These are phyloP conservation scores for Rhizopogon vinicolor DNA, from an alignment of 768 basidiomycete genomes.

Conservation along the genomic window DNA sequence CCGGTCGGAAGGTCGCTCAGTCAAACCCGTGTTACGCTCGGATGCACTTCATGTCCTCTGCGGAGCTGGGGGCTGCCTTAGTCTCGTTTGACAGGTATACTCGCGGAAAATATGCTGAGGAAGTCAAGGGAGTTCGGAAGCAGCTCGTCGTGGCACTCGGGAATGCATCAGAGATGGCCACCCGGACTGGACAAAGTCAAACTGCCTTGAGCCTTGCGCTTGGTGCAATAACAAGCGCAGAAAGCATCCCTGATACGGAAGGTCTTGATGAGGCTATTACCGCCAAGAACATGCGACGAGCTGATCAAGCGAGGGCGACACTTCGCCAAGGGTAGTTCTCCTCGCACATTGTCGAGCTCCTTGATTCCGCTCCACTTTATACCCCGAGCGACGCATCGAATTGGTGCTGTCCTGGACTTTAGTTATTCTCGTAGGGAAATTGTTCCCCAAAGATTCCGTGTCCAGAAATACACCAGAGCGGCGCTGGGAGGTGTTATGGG, in stretches of 20 bases:
- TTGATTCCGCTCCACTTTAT: neutral
- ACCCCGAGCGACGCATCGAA: neutral
- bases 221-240: neutral
- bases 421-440: too few relatives aligned
- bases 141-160: slow-evolving; percentile 28
- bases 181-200: neutral
- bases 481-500: neutral
- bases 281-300: neutral
- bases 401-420: neutral
- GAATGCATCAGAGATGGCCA: slow-evolving; percentile 30
- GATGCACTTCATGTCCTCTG: slow-evolving; percentile 19
- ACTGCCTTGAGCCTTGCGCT: neutral
- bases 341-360: neutral
- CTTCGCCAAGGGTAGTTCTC: neutral
- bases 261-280: neutral
- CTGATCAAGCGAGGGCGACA: neutral
- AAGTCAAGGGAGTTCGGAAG: slow-evolving; percentile 15
- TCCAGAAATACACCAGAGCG: neutral
- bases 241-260: neutral
- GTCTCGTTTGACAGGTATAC: slow-evolving; percentile 24
- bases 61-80: slow-evolving; percentile 27
- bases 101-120: slow-evolving; percentile 12
- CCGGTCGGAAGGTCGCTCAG: slow-evolving; percentile 15
- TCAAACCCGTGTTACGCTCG: slow-evolving; percentile 18
- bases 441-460: neutral